phyloP scores from a whole-genome alignment of 352 stramenopile species.

The Thalassiosira hispida region DNA sequence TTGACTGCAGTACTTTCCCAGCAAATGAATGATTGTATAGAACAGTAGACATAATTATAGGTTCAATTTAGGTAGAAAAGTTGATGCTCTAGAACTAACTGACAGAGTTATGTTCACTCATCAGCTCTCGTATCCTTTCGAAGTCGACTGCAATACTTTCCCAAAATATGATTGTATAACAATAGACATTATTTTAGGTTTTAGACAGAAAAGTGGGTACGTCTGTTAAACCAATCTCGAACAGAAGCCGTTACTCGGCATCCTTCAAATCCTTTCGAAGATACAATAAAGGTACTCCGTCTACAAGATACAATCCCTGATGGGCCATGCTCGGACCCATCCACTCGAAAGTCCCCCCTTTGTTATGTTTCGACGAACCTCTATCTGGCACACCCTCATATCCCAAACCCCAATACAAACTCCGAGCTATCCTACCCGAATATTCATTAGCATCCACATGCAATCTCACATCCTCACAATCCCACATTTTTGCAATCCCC shows the following conservation, averaged over 20 bases:
- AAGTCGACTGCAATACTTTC: too few relatives aligned
- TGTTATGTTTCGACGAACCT: conserved; percentile 5
- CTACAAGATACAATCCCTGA: conserved; percentile 59
- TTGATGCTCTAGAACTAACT: too few relatives aligned
- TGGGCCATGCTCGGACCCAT: conserved; percentile 53
- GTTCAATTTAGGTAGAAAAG: too few relatives aligned
- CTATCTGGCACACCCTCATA: conserved; percentile 57
- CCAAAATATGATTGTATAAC: too few relatives aligned
- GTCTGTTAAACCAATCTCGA: neutral
- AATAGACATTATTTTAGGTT: too few relatives aligned
- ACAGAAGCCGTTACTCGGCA: neutral
- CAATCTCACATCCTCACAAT: conserved; percentile 57
- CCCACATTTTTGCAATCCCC: conserved; percentile 64
- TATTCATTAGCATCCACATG: conserved; percentile 66
- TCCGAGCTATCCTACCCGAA: conserved; percentile 53
- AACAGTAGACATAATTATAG: too few relatives aligned
- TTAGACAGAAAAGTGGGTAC: too few relatives aligned
- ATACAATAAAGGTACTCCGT: conserved; percentile 64
- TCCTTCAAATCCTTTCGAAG: conserved; percentile 49
- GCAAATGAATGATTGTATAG: neutral
- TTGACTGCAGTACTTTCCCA: neutral
- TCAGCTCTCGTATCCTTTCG: too few relatives aligned
- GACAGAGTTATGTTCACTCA: too few relatives aligned
- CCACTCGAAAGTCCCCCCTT: conserved; percentile 45
- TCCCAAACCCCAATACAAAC: conserved; percentile 65